Conservation (phyloP, 345 rosid species). For the Syzygium jambos region DNA sequence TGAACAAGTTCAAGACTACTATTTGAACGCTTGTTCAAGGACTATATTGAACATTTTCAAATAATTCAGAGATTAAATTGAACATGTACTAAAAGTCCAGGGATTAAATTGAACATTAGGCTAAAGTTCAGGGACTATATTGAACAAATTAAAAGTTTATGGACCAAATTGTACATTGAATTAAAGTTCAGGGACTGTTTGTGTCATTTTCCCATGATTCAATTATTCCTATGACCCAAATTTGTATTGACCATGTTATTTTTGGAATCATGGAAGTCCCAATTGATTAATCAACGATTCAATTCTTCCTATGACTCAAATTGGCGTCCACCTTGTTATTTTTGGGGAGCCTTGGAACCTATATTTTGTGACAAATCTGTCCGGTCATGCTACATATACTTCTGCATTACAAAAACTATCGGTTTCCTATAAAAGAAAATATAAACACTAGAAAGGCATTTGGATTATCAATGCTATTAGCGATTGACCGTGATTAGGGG, state of each 20-base stretch:
- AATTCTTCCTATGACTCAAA: not conserved
- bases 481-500: not conserved
- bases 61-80: no score
- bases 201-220: not conserved
- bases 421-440: not conserved
- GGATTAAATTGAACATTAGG: no score
- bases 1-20: no score
- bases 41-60: no score
- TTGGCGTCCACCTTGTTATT: no score
- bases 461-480: not conserved
- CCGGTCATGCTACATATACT: not conserved
- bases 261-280: not conserved
- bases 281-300: not conserved
- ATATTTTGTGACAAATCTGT: not conserved
- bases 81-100: no score
- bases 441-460: not conserved
- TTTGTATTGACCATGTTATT: not conserved
- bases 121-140: no score
- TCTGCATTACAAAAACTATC: not conserved
- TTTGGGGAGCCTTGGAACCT: not conserved
- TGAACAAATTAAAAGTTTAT: no score
- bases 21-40: no score
- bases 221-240: not conserved
- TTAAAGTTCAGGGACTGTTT: no score
- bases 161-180: no score